phyloP scores from a whole-genome alignment of 2,329 filamentous ascomycete species.

The Xylaria hypoxylon region DNA sequence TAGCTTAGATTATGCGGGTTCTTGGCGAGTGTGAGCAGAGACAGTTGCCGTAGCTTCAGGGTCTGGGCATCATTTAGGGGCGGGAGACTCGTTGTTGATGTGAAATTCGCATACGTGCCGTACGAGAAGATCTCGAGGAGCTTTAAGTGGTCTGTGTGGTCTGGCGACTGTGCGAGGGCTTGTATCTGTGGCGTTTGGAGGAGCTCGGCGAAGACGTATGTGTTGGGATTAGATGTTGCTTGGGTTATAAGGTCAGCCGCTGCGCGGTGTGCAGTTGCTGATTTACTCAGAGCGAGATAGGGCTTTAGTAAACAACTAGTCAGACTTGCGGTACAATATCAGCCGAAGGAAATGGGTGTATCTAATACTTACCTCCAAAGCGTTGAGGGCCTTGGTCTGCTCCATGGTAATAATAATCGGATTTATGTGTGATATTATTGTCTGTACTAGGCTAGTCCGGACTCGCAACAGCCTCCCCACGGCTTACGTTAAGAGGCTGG shows the following conservation, averaged over 20 bases:
- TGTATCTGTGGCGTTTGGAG: constrained; percentile 84
- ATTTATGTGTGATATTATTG: constrained; percentile 21
- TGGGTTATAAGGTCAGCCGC: constrained; percentile 87
- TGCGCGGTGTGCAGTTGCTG: constrained; percentile 83
- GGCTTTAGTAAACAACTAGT: constrained; percentile 64
- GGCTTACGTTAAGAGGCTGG: constrained; percentile 30
- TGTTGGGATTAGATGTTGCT: constrained; percentile 89
- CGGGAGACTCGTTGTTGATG: constrained; percentile 69
- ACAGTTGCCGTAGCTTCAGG: constrained; percentile 90
- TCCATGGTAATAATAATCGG: constrained; percentile 71
- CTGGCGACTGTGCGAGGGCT: constrained; percentile 69
- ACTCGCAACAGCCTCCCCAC: constrained; percentile 19
- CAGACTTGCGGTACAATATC: constrained; percentile 9
- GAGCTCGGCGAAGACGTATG: constrained; percentile 95
- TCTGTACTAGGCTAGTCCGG: constrained; percentile 1
- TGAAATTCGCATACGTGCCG: constrained; percentile 86
- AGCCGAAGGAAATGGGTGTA: neutral
- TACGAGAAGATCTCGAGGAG: constrained; percentile 92
- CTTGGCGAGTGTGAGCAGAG: constrained; percentile 83
- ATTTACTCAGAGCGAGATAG: constrained; percentile 90
- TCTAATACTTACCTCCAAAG: constrained; percentile 65
- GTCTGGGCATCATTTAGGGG: constrained; percentile 77
- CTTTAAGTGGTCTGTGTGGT: constrained; percentile 72
- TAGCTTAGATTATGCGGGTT: constrained; percentile 79
- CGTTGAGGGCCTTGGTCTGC: constrained; percentile 75